Evolutionary conservation across 495 filamentous ascomycete species (phyloP), one percentile per base, ranked within the genome.

Genomic region (Trypethelium eluteriae): DNA sequence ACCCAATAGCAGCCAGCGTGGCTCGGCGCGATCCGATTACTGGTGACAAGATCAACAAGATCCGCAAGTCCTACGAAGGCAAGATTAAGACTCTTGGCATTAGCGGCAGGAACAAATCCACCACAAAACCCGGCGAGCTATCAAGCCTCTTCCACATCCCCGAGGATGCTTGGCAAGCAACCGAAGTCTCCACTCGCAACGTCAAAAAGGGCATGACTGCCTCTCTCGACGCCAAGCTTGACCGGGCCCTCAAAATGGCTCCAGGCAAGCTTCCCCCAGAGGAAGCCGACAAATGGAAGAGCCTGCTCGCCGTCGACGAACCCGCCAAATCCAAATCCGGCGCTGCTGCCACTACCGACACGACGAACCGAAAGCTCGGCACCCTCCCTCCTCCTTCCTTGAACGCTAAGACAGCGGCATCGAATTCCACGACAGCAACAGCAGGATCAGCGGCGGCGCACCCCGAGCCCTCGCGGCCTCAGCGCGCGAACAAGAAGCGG

Each of bases 31-130:
- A 91, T 73, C 83, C 86, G 3, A 74, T 78, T 3, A 88, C 84
- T 5, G 87, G 86, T 49, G 85, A 86, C 69, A 91, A 90, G 76
- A 88, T 87, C 71, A 90, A 90, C 71, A 85, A 86, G 69, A 78
- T 91, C 39, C 78, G 88, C 65, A 90, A 90, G 73, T 88, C 87
- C 16, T 91, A 90, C 74, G 87, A 90, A 71, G 84, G 85, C 62
- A 85, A 89, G 70, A 78, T 89, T 70, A 87, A 87, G 70, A 78
- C 77, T 7, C 70, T 89, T 32, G 81, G 80, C 34, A 75, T 91
- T 34, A 80, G 87, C 35, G 88, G 88, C 34, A 83, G 83, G 63
- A 86, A 87, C 67, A 86, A 86, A 66, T 76, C 84, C 1, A 76
- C 82, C 41, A 84, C 85, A 64, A 70, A 72, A 67, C 25, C 67